Evolutionary conservation across 2,329 filamentous ascomycete genomes (phyloP), one percentile per base, ranked within the genome.

Genomic region (Rachicladosporium sp.): DNA sequence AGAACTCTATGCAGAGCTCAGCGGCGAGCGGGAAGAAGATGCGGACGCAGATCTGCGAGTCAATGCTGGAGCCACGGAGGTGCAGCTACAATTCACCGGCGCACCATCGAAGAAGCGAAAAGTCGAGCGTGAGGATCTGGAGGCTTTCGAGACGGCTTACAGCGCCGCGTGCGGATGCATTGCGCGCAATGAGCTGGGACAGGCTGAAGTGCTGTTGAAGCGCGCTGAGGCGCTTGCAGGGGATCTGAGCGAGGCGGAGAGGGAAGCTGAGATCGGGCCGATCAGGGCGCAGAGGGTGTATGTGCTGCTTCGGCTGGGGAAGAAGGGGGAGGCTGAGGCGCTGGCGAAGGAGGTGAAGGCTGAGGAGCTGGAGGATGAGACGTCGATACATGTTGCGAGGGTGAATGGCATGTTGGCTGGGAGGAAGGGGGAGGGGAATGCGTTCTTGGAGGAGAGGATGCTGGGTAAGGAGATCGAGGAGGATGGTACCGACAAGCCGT

Each of bases 81-180:
- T 83, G 10, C 84, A 91, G 60, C 63, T 83, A 8, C 71, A 79
- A 46, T 89, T 82, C 81, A 3, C 15, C 5, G 15, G 15, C 3
- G 61, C 71, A 42, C 54, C 68, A 29, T 67, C 68, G 30, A 61
- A 65, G 43, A 70, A 69, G 47, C 73, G 74, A 57, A 74, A 74
- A 53, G 66, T 71, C 6, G 62, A 63, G 5, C 65, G 70, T 43
- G 75, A 78, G 44, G 76, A 83, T 50, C 62, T 82, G 19, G 81
- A 87, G 46, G 74, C 79, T 2, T 91, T 91, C 50, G 85, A 91
- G 64, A 79, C 81, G 19, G 79, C 82, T 8, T 93, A 84, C 63
- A 93, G 91, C 58, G 73, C 76, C 15, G 84, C 82, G 6, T 89
- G 83, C 57, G 71, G 71, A 12, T 76, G 74, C 56, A 78, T 91